These are phyloP conservation scores for Melampsora larici-populina DNA, from an alignment of 1,284 basidiomycete species.

Conservation along the genomic window DNA sequence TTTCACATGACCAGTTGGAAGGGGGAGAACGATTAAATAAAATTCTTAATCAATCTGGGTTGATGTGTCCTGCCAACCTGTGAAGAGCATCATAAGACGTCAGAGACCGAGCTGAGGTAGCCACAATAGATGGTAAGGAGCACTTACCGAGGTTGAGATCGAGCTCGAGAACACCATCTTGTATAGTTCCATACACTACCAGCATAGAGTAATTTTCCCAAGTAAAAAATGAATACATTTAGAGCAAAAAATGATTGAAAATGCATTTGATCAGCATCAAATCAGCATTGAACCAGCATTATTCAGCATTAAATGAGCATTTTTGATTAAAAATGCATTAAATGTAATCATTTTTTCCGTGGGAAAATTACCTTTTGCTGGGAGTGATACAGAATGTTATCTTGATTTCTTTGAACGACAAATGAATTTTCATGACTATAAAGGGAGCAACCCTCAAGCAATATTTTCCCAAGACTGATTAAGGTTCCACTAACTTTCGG, in stretches of 20 bases:
- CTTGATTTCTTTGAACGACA: neutral
- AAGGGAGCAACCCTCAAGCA: neutral
- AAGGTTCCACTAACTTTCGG: neutral
- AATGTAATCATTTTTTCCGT: too few relatives aligned
- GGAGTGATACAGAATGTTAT: neutral
- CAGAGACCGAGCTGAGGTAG: neutral
- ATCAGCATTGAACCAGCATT: too few relatives aligned
- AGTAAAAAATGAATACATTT: too few relatives aligned
- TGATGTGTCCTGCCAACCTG: neutral
- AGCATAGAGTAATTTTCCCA: too few relatives aligned
- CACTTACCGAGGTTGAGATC: neutral
- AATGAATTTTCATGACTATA: neutral
- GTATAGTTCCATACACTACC: neutral
- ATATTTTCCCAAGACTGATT: constrained; percentile 18
- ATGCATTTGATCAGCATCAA: too few relatives aligned
- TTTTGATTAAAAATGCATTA: too few relatives aligned
- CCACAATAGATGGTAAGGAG: neutral
- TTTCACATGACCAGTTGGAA: neutral
- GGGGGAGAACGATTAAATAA: neutral
- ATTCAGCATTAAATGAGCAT: too few relatives aligned
- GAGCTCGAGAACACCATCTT: neutral
- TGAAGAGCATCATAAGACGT: neutral
- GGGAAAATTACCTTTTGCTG: too few relatives aligned
- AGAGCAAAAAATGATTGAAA: too few relatives aligned
- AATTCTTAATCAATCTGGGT: neutral